phyloP scores from a whole-genome alignment of 495 filamentous ascomycete species.

The Staphylotrichum tortipilum region DNA sequence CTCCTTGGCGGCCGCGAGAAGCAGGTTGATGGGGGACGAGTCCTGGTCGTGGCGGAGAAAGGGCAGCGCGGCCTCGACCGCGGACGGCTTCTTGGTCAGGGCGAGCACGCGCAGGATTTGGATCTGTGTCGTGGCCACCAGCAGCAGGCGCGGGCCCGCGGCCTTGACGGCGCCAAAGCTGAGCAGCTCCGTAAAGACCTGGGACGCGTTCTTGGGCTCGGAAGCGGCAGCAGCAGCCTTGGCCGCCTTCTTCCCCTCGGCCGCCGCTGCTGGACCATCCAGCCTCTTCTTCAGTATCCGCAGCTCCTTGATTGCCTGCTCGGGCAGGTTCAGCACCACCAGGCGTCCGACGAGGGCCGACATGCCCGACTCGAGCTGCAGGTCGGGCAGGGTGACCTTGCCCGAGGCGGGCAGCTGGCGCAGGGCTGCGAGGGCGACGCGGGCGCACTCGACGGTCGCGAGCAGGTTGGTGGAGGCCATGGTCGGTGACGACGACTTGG shows the following conservation, averaged over 20 bases:
- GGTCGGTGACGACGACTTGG: slow-evolving; percentile 17
- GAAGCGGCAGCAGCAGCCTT: slow-evolving; percentile 7
- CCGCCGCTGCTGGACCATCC: slow-evolving; percentile 31
- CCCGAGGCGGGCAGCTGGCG: slow-evolving; percentile 47
- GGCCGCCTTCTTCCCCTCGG: slow-evolving; percentile 23
- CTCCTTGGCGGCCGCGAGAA: slow-evolving; percentile 44
- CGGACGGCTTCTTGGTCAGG: slow-evolving; percentile 39
- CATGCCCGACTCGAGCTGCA: slow-evolving; percentile 80
- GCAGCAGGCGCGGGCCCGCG: slow-evolving; percentile 32
- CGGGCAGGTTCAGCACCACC: slow-evolving; percentile 61
- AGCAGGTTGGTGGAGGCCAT: slow-evolving; percentile 32
- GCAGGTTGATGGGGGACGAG: slow-evolving; percentile 59
- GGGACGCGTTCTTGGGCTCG: slow-evolving; percentile 27
- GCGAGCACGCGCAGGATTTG: slow-evolving; percentile 44
- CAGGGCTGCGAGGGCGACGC: slow-evolving; percentile 63
- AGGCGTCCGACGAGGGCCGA: slow-evolving; percentile 66
- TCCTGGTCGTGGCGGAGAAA: slow-evolving; percentile 35
- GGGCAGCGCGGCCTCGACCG: slow-evolving; percentile 42
- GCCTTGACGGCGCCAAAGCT: slow-evolving; percentile 41
- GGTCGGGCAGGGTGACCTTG: slow-evolving; percentile 42
- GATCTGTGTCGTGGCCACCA: slow-evolving; percentile 47
- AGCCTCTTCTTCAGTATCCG: slow-evolving; percentile 56
- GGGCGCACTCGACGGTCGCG: slow-evolving; percentile 63
- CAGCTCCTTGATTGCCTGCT: slow-evolving; percentile 71
- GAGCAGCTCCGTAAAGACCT: slow-evolving; percentile 54